Conservation (phyloP, 1,139 yeast species). For the Sugiyamaella xylanicola region DNA sequence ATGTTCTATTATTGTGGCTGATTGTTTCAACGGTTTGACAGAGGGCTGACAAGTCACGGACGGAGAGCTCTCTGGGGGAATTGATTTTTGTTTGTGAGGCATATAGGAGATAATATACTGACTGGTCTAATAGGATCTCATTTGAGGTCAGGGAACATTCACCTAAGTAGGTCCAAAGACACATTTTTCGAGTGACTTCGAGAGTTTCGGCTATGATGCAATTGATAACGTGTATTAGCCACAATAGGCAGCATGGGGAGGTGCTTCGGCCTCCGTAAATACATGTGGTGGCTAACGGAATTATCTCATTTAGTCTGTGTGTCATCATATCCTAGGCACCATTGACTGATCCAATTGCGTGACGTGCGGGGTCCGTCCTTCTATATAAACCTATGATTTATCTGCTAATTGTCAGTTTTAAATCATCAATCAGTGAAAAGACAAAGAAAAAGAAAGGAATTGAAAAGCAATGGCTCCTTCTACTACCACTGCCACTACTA, state of each 20-base stretch:
- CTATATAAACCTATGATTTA: neutral
- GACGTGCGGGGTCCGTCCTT: neutral
- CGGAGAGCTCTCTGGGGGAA: too few relatives aligned
- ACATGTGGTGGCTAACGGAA: constrained; percentile 1
- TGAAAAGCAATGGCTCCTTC: constrained; percentile 18
- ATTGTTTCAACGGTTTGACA: neutral
- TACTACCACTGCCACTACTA: constrained; percentile 16
- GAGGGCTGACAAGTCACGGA: too few relatives aligned
- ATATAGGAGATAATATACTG: neutral
- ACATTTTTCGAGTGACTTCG: too few relatives aligned
- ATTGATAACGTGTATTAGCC: neutral
- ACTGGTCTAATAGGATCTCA: too few relatives aligned
- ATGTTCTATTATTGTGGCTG: neutral
- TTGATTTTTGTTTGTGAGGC: too few relatives aligned
- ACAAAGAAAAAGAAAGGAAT: neutral
- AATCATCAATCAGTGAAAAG: neutral
- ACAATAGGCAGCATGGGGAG: neutral
- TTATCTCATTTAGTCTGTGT: neutral
- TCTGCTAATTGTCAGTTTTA: neutral
- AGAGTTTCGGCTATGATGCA: neutral
- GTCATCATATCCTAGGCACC: neutral
- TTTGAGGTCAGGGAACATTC: too few relatives aligned
- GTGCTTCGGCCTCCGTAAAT: constrained; percentile 8
- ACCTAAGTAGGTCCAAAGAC: too few relatives aligned
- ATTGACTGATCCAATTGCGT: constrained; percentile 7